Base-by-base conservation (phyloP, 768 basidiomycete species). In the Collybiopsis confluens region DNA sequence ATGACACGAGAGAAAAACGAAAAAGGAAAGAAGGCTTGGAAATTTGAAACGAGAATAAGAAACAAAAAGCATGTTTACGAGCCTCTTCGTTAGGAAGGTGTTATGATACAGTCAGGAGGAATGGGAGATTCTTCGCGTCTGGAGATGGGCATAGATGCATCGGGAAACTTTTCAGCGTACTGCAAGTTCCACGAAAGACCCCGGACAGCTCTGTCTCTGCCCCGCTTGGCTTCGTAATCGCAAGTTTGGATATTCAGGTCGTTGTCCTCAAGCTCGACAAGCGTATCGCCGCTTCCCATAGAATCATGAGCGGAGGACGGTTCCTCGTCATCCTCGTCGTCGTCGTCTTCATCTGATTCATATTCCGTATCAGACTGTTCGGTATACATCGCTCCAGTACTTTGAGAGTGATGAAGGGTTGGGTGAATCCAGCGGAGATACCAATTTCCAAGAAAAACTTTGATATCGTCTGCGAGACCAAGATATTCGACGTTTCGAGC, bases 401-500 rank as follows among this genome's bases (percentile, higher is more conserved):
- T n/a, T n/a, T n/a, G n/a, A n/a, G 20, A 35, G 18, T 20, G 27
- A 46, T 30, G 47, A 21, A 6, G 30, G 30, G 64, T 65, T 1
- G 75, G 68, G 47, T 79, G 71, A 41, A 81, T 63, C 86, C 86
- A 87, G 24, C 75, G 72, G 50, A 78, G 72, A 67, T 88, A 91
- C 86, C 88, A 94, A 54, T 73, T 76, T 0, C 86, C 83, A 45
- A 93, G 73, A 63, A 88, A 88, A 15, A 84, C 68, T 65, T 90
- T 92, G 67, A 94, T 82, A 41, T 88, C 85, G 16, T 82, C 71
- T 49, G 82, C 75, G 57, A 95, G 77, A 18, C 83, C 86, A 45
- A 96, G 84, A 63, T 91, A 95, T 64, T 95, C 92, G 64, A 88
- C 91, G 66, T 94, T 96, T 56, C 87, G 83, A 18, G 90, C 90